phyloP scores from a whole-genome alignment of 352 stramenopile genomes.

The Phytophthora idaei region DNA sequence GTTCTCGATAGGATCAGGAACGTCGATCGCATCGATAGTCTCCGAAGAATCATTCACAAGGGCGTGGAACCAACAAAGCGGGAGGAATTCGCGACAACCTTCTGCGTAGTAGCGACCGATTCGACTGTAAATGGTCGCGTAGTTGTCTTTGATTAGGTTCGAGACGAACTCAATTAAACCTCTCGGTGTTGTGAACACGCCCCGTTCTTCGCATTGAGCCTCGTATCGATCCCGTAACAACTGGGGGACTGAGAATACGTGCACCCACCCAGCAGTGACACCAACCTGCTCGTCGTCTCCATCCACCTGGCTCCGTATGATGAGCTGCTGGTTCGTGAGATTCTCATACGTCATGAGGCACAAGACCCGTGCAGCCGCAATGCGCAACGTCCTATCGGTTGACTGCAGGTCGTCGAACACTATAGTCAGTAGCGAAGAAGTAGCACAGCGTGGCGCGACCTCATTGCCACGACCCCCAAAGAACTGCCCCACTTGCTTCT shows the following conservation, averaged over 20 bases:
- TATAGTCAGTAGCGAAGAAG: constrained; percentile 15
- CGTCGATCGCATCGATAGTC: constrained; percentile 9
- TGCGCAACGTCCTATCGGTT: constrained; percentile 48
- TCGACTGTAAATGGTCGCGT: constrained; percentile 42
- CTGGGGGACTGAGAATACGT: constrained; percentile 54
- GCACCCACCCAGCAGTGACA: constrained; percentile 59
- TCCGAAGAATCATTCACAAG: constrained; percentile 9
- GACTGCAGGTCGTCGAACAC: constrained; percentile 43
- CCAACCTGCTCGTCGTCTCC: constrained; percentile 25
- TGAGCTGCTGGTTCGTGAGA: constrained; percentile 34
- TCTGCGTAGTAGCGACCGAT: constrained; percentile 59
- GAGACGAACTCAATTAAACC: constrained; percentile 38
- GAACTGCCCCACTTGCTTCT: constrained; percentile 51
- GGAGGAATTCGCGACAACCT: constrained; percentile 49
- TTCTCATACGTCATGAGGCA: constrained; percentile 63
- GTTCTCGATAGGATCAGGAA: constrained; percentile 55
- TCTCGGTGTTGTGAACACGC: constrained; percentile 6
- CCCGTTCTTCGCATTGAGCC: constrained; percentile 17
- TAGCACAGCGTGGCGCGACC: not conserved
- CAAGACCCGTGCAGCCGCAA: constrained; percentile 50
- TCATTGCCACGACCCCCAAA: constrained; percentile 31
- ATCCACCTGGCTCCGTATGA: constrained; percentile 16
- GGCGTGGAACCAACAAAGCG: constrained; percentile 51
- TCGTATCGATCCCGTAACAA: constrained; percentile 36
- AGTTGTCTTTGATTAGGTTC: constrained; percentile 39